These are phyloP conservation scores for Rauvolfia tetraphylla DNA, from an alignment of 257 asterid species.

Conservation along the genomic window DNA sequence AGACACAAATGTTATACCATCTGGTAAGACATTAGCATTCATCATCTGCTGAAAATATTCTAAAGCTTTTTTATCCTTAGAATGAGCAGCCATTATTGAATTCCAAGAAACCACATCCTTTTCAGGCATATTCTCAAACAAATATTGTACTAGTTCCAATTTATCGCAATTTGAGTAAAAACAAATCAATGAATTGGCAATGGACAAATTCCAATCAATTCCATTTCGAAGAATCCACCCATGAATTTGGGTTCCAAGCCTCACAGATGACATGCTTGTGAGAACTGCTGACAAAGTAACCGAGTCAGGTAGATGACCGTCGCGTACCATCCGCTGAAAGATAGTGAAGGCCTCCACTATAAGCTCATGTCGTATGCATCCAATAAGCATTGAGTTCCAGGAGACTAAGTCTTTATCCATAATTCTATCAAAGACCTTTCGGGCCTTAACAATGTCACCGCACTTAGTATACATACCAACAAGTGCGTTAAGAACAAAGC, in stretches of 20 bases:
- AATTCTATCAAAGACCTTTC: constrained; percentile 49
- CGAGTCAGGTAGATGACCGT: constrained; percentile 49
- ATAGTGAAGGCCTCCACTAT: constrained; percentile 37
- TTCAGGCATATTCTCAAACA: constrained; percentile 55
- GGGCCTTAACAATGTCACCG: constrained; percentile 67
- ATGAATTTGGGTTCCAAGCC: constrained; percentile 53
- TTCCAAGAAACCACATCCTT: constrained; percentile 80
- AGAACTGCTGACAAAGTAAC: constrained; percentile 58
- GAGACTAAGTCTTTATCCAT: constrained; percentile 54
- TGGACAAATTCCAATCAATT: constrained; percentile 43
- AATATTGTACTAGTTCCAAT: constrained; percentile 34
- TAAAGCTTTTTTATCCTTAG: constrained; percentile 44
- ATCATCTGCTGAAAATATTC: constrained; percentile 54
- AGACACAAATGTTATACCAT: constrained; percentile 60
- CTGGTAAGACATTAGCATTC: constrained; percentile 37
- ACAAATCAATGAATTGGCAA: constrained; percentile 54
- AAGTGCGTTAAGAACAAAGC: constrained; percentile 57
- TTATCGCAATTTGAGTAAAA: constrained; percentile 46
- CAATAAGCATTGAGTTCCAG: constrained; percentile 78
- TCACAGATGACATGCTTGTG: constrained; percentile 23
- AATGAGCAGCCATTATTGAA: constrained; percentile 72
- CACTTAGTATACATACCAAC: constrained; percentile 82
- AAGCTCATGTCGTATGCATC: constrained; percentile 61
- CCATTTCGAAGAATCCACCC: constrained; percentile 69
- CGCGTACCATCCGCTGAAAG: constrained; percentile 41